phyloP scores from a whole-genome alignment of 805 yeast species.

The Schizosaccharomyces lindneri region DNA sequence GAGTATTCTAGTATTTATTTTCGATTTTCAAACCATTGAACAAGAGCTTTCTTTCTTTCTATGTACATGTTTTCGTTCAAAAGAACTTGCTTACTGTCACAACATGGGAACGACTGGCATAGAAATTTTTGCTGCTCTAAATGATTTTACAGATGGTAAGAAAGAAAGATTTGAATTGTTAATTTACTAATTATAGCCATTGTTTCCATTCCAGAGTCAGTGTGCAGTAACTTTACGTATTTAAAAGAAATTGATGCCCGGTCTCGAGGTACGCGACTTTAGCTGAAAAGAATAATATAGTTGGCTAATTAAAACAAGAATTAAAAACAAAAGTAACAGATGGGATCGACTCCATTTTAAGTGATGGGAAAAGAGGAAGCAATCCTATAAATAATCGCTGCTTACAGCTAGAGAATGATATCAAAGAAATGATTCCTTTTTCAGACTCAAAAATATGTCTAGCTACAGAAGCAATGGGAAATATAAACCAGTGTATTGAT shows the following conservation, averaged over 20 bases:
- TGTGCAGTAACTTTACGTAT: slow-evolving; percentile 62
- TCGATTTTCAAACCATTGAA: too few species aligned
- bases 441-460: slow-evolving; percentile 41
- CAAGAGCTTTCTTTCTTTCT: too few species aligned
- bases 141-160: slow-evolving; percentile 66
- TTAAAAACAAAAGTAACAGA: background rate
- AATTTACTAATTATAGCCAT: background rate
- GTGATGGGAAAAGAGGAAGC: background rate
- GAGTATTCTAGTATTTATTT: too few species aligned
- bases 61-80: background rate
- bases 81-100: background rate
- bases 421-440: background rate
- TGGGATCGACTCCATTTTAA: background rate
- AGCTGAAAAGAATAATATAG: background rate
- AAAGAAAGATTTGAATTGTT: background rate
- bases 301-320: background rate
- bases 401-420: background rate
- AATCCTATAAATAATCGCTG: background rate
- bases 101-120: background rate
- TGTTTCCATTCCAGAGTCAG: slow-evolving; percentile 6
- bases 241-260: slow-evolving; percentile 88
- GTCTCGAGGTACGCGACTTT: background rate
- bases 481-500: slow-evolving; percentile 37
- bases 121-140: slow-evolving; percentile 56
- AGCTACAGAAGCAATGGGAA: slow-evolving; percentile 70